Evolutionary conservation across 2,329 filamentous ascomycete species (phyloP).

Genomic region (Sordariomycetes sp.): DNA sequence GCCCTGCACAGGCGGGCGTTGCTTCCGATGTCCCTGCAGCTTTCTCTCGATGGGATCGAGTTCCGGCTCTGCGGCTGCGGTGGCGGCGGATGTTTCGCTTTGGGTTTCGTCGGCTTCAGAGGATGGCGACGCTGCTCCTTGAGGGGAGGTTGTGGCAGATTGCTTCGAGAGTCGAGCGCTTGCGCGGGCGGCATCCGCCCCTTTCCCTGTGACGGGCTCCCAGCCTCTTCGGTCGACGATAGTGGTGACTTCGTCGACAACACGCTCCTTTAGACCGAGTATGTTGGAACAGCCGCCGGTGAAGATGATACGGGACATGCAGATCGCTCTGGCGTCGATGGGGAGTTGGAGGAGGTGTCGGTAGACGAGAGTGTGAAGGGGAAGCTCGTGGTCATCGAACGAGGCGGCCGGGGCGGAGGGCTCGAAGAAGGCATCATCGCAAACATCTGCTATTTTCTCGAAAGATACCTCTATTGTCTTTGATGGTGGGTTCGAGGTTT

Average conservation of each 20-base stretch:
- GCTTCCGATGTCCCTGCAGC: conserved; percentile 21
- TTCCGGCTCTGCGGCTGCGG: conserved; percentile 7
- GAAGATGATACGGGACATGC: conserved; percentile 84
- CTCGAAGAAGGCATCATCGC: conserved; percentile 67
- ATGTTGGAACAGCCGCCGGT: conserved; percentile 73
- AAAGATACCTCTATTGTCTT: conserved; percentile 58
- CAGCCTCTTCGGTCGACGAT: conserved; percentile 65
- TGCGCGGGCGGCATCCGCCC: conserved; percentile 42
- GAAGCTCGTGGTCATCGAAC: conserved; percentile 80
- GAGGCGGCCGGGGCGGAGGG: conserved; percentile 37
- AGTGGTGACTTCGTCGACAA: conserved; percentile 64
- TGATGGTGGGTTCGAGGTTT: conserved; percentile 37
- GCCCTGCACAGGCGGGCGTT: conserved; percentile 38
- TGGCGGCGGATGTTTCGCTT: conserved; percentile 7
- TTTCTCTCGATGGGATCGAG: conserved; percentile 25
- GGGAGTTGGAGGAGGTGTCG: conserved; percentile 65
- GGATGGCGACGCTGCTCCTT: conserved; percentile 9
- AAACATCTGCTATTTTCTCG: conserved; percentile 60
- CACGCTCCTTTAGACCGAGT: conserved; percentile 67
- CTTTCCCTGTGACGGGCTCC: conserved; percentile 66
- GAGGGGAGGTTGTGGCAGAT: neutral
- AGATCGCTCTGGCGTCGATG: conserved; percentile 71
- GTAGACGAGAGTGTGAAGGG: conserved; percentile 70
- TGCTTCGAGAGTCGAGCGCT: conserved; percentile 31
- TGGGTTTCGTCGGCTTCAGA: conserved; percentile 12